Conservation (phyloP, 495 filamentous ascomycete species). For the Hypoxylon subgilvum region DNA sequence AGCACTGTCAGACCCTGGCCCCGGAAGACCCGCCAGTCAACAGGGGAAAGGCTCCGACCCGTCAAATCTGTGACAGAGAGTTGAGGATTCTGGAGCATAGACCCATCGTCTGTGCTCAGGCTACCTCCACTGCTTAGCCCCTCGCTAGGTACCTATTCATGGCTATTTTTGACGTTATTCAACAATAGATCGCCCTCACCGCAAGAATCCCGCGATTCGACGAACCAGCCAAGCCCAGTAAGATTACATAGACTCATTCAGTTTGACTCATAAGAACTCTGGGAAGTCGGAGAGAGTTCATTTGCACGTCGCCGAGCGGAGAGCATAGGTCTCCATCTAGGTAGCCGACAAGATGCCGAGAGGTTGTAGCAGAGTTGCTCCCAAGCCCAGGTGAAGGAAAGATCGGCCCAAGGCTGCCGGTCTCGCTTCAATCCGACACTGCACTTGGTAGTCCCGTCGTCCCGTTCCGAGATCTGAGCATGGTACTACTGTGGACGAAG, state of each 20-base stretch:
- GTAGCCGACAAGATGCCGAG: slow-evolving; percentile 29
- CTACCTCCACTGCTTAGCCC: slow-evolving; percentile 26
- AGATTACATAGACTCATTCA: slow-evolving; percentile 11
- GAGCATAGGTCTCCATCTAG: slow-evolving; percentile 5
- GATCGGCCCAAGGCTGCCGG: slow-evolving; percentile 45
- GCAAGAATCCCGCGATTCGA: slow-evolving; percentile 36
- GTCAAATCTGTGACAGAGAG: slow-evolving; percentile 31
- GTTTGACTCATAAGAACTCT: slow-evolving; percentile 9
- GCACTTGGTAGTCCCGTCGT: slow-evolving; percentile 36
- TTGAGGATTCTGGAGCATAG: slow-evolving; percentile 23
- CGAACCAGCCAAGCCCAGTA: slow-evolving; percentile 29
- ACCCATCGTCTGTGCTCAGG: slow-evolving; percentile 37
- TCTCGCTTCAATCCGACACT: slow-evolving; percentile 40
- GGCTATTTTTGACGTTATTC: slow-evolving; percentile 36
- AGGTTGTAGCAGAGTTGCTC: slow-evolving; percentile 30
- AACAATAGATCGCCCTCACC: slow-evolving; percentile 42
- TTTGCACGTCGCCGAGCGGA: slow-evolving; percentile 24
- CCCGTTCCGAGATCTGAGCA: slow-evolving; percentile 41
- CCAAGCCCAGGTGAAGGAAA: slow-evolving; percentile 34
- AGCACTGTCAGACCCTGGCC: slow-evolving; percentile 28
- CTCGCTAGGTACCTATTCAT: slow-evolving; percentile 29
- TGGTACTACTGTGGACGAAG: slow-evolving; percentile 27
- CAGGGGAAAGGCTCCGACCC: slow-evolving; percentile 28
- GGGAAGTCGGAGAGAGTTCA: slow-evolving; percentile 10
- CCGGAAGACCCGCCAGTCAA: slow-evolving; percentile 38